Evolutionary conservation across 495 filamentous ascomycete genomes (phyloP), one percentile per base, ranked within the genome.

Genomic region (Collariella sp.): DNA sequence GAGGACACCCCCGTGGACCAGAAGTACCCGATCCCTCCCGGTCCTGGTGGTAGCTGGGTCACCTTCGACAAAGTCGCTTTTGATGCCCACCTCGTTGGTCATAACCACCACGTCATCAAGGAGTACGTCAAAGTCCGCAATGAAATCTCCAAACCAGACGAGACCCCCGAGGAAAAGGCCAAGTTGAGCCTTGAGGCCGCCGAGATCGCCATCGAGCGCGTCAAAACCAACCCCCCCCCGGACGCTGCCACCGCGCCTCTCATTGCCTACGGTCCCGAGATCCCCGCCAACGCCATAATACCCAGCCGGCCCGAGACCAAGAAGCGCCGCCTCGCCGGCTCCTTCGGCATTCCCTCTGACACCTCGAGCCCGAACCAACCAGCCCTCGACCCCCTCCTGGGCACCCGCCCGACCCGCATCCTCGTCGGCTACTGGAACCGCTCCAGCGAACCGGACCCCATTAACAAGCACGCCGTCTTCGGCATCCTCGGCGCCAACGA

Each of bases 1-100:
- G 55, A 62, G 13, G 75, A 74, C 18, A 65, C 68, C 11, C 57
- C 58, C 22, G 64, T 79, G 34, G 49, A 54, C 39, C 65, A 66
- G 31, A 40, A 66, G 1, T 76, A 67, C 35, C 74, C 72, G 22
- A 59, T 77, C 42, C 76, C 76, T 2, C 70, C 72, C 7, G 76
- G 76, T 9, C 75, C 76, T 13, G 78, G 78, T 20, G 77, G 76
- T 41, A 78, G 75, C 56, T 79, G 77, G 78, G 75, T 78, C 19
- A 79, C 76, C 0, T 79, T 79, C 33, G 71, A 77, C 42, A 65
- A 74, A 48, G 68, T 79, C 15, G 73, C 75, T 23, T 81, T 79
- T 52, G 70, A 75, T 1, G 44, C 64, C 11, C 76, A 76, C 45
- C 72, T 81, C 6, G 57, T 73, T 23, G 65, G 68, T 9, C 68